Evolutionary conservation across 1,284 basidiomycete genomes (phyloP), one percentile per base, ranked within the genome.

Genomic region (Boletus mariae): DNA sequence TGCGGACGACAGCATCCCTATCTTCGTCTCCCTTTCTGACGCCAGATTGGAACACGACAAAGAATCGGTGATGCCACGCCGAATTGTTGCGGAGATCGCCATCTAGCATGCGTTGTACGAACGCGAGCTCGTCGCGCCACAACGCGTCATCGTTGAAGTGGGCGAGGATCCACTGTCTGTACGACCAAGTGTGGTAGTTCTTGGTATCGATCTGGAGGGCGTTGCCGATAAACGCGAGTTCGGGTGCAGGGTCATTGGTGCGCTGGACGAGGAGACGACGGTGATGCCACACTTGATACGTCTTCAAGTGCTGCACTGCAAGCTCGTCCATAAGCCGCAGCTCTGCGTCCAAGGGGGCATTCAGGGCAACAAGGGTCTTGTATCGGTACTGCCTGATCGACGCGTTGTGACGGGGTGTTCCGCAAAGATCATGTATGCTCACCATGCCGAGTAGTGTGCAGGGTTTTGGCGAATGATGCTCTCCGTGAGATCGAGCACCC

Each of bases 61-160:
- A 98, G 79, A 94, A 98, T 25, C 96, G 85, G 76, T 98, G 97
- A 67, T 96, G 93, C 96, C 96, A 99, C 13, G 92, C 97, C 41
- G 92, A 95, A 67, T 99, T 99, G 70, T 99, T 99, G 62, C 95
- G 74, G 37, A 96, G 78, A 69, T 99, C 96, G 23, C 79, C 71
- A 6, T 76, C 75, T 26, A 98, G 69, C 75, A 98, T 80, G 52
- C 71, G 67, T 58, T 94, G 88, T 49, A 90, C 81, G 69, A 91
- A 97, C 26, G 77, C 77, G 17, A 89, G 73, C 71, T 98, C 96
- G 12, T 77, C 80, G 1, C 66, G 72, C 94, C 95, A 98, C 40
- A 95, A 67, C 38, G 73, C 71, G 38, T 83, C 79, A 46, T 83
- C 76, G 59, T 85, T 80, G 71, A 92, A 92, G 67, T 88, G 83